Base-by-base conservation (phyloP, 2,329 filamentous ascomycete genomes). In the Daldinia sp. region DNA sequence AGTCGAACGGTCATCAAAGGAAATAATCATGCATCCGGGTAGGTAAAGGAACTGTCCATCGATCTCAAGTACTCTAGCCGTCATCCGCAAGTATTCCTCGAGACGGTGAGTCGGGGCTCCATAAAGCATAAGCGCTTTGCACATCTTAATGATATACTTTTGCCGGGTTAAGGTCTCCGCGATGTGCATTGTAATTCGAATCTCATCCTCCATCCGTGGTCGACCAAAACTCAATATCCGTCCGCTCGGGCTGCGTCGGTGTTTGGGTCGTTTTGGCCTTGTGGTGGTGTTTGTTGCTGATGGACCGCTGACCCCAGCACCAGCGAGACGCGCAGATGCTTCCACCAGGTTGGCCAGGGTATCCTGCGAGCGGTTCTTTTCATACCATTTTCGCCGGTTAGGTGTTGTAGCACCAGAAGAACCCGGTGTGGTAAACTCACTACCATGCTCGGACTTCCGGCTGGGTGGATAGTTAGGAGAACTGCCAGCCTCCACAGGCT, bases 21-120 rank as follows among this genome's bases (percentile, higher is more conserved):
- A 94, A 73, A 97, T 90, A 58, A 97, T 91, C 94, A 97, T 97
- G 73, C 92, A 96, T 0, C 92, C 92, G 0, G 94, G 93, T 27
- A 97, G 87, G 74, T 97, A 97, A 19, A 97, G 80, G 70, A 95
- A 97, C 71, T 96, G 93, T 4, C 90, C 90, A 68, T 96, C 91
- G 13, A 97, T 94, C 76, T 94, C 91, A 34, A 97, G 84, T 1
- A 95, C 91, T n/a, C 91, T 85, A 1, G 94, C 90, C 7, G 91
- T 93, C 91, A 94, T 96, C 66, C 85, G 89, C 86, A 97, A 89
- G 76, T 96, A 97, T 74, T 96, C 91, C 76, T 97, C 94, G 17
- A 97, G 81, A 9, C 94, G 89, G 79, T 97, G 94, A 0, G 93
- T 96, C 0, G 94, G 94, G 0, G 94, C 94, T 10, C 94, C 94